Conservation (phyloP, 352 stramenopile genomes). For the Phytopythium delawarense region DNA sequence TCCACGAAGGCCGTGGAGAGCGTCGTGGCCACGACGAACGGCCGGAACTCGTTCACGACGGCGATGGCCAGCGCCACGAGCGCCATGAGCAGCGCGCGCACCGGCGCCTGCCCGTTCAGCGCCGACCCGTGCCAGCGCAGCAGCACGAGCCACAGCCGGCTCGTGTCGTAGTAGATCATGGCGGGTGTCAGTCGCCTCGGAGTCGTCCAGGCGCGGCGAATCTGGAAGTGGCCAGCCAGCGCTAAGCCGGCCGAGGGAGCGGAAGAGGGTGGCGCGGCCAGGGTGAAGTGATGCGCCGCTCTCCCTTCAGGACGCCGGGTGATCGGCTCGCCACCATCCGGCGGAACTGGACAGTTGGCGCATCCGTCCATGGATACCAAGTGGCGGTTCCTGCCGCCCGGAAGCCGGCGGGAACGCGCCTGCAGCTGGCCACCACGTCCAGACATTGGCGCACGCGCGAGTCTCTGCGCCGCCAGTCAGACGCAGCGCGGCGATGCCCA, state of each 20-base stretch:
- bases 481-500: no score
- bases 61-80: slow-evolving; percentile 53
- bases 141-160: slow-evolving; percentile 49
- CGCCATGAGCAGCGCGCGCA: slow-evolving; percentile 63
- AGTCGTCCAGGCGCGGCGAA: neutral
- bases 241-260: no score
- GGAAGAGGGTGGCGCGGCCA: neutral
- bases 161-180: slow-evolving; percentile 85
- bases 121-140: slow-evolving; percentile 71
- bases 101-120: slow-evolving; percentile 60
- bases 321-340: no score
- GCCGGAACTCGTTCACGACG: slow-evolving; percentile 43
- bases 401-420: neutral
- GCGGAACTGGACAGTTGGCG: no score
- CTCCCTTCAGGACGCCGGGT: no score
- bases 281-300: neutral
- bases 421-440: neutral
- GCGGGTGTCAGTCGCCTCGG: no score
- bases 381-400: neutral
- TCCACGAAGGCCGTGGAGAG: slow-evolving; percentile 72
- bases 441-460: neutral
- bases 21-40: slow-evolving; percentile 60
- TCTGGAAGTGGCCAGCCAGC: neutral
- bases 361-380: neutral
- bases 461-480: no score